Evolutionary conservation across 2,329 filamentous ascomycete species (phyloP), one percentile per base, ranked within the genome.

Genomic region (Clathrospora elynae): DNA sequence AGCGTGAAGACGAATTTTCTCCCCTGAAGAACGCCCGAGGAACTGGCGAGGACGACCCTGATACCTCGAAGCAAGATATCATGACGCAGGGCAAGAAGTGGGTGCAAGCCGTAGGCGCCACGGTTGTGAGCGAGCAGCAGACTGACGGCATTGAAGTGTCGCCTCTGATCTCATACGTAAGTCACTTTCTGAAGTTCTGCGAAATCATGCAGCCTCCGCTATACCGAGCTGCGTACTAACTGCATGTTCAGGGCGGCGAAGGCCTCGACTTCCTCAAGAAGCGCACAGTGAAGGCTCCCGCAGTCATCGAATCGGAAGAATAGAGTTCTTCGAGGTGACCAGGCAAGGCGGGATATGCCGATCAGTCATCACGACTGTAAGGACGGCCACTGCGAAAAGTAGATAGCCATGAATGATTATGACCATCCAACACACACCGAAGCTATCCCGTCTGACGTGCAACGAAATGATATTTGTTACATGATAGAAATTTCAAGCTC

Each of bases 1-100:
- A 85, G 72, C 89, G 93, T 49, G 91, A 96, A 76, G 93, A 99
- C 59, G 93, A 99, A 75, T 99, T 99, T 77, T 96, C 90, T 18
- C 93, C 93, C 4, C 77, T 99, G 57, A 99, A 99, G 84, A 99
- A 99, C 67, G 83, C 83, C 8, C 80, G 78, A 51, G 69, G 90
- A 40, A 90, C 88, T 26, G 89, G 88, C 20, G 88, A 96, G 74
- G 93, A 99, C 67, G 90, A 96, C 70, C 88, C 90, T 8, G 90
- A 96, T 58, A 99, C 93, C 35, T 96, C 90, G 78, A 89, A 86
- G 74, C 79, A 78, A 55, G 90, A 97, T 68, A 95, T 97, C 67
- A 86, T 96, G 84, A 76, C 79, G 31, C 93, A 97, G 74, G 93
- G 93, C 30, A 83, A 84, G 72, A 85, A 88, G 61, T 99, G 93